A percentile compares a stretch with the other conserved stretches of the same genome.
Conservation (phyloP, 257 asterid species). For the Verbena officinalis region DNA sequence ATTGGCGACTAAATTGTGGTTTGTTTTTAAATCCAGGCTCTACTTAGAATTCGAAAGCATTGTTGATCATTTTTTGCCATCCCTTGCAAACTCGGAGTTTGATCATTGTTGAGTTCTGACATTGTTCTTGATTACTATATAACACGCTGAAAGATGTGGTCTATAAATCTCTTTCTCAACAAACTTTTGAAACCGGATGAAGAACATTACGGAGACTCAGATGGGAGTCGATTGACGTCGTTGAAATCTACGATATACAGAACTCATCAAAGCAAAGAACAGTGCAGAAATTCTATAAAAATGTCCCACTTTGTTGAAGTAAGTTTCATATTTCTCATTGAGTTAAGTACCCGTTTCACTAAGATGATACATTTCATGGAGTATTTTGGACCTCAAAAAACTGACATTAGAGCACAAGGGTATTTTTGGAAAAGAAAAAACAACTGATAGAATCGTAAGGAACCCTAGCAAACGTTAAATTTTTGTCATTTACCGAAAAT, state of each 20-base stretch:
- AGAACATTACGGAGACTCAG: conserved; percentile 46
- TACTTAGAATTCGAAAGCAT: neutral
- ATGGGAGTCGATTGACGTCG: conserved; percentile 39
- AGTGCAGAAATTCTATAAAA: conserved; percentile 29
- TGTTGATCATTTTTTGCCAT: conserved; percentile 8
- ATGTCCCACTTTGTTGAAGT: conserved; percentile 58
- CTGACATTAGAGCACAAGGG: too few species aligned
- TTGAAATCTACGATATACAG: conserved; percentile 44
- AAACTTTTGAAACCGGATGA: conserved; percentile 71
- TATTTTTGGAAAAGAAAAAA: too few species aligned
- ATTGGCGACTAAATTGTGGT: conserved; percentile 21
- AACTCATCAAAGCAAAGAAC: conserved; percentile 43
- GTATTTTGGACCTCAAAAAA: too few species aligned
- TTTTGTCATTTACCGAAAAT: too few species aligned
- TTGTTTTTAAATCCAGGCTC: conserved; percentile 23
- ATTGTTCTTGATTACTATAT: conserved; percentile 13
- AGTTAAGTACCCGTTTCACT: conserved; percentile 15
- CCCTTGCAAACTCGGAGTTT: conserved; percentile 21
- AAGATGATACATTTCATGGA: conserved; percentile 4
- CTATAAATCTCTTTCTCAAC: conserved; percentile 61
- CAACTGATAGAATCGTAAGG: too few species aligned
- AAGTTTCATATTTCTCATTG: conserved; percentile 33
- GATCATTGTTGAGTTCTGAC: conserved; percentile 14
- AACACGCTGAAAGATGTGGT: conserved; percentile 70
- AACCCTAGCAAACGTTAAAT: too few species aligned